Evolutionary conservation across 2,329 filamentous ascomycete species (phyloP).

Genomic region (Juglanconis oblonga): DNA sequence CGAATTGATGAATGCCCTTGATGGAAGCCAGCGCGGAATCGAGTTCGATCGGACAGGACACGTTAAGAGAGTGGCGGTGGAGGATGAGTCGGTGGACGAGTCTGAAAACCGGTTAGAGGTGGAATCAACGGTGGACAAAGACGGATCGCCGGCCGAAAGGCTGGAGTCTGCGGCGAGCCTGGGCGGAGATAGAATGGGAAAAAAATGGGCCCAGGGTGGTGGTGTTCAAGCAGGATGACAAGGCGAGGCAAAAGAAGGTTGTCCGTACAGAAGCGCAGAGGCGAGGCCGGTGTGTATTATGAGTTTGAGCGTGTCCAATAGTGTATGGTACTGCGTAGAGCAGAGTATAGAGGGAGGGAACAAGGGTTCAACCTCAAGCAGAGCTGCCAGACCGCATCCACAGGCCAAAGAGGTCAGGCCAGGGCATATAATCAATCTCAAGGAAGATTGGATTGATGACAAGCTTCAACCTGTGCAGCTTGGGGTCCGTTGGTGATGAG

Average conservation of each 20-base stretch:
- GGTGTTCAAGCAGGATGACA: background rate
- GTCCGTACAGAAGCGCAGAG: background rate
- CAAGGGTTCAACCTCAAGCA: background rate
- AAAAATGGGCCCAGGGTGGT: background rate
- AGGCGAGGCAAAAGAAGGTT: too few relatives aligned
- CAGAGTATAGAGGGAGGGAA: background rate
- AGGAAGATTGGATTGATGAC: background rate
- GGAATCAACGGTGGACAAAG: background rate
- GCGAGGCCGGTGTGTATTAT: background rate
- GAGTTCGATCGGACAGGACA: background rate
- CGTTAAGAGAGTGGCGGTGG: background rate
- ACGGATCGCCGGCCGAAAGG: background rate
- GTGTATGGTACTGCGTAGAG: background rate
- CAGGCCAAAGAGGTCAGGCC: background rate
- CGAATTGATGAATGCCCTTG: background rate
- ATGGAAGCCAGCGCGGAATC: background rate
- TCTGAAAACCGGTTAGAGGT: background rate
- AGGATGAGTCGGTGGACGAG: background rate
- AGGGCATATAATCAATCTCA: background rate
- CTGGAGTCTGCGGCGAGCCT: background rate
- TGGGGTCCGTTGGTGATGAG: too few relatives aligned
- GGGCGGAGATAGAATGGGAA: background rate
- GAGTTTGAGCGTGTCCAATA: background rate
- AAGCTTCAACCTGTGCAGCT: background rate
- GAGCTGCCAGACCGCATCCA: background rate